Evolutionary conservation across 768 basidiomycete species (phyloP), one percentile per base, ranked within the genome.

Genomic region (Kwoniella bestiolae): DNA sequence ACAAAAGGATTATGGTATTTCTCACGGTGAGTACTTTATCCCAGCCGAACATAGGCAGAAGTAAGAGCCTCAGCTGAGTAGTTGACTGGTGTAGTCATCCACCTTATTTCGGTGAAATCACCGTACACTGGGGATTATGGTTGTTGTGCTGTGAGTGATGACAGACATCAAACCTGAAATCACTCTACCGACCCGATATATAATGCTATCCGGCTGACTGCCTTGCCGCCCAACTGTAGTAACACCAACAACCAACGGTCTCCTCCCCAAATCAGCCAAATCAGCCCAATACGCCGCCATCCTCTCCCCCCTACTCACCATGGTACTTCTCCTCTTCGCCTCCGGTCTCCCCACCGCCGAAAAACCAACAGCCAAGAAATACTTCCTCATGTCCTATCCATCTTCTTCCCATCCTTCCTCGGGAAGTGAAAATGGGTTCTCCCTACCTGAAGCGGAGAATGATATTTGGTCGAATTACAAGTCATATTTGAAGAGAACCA

Each of bases 291-390:
- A 86, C 70, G 88, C 84, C 21, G 79, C 87, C 4, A 82, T 89
- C 56, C 81, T 86, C 21, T 86, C 87, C 0, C 89, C 89, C 0
- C 79, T 90, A 23, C 86, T 90, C 79, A 90, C 89, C 3, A 83
- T 86, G 66, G 55, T 74, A 16, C 62, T 89, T 11, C 66, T 80
- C 5, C 84, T 90, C 82, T 89, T 89, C 80, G 86, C 83, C 5
- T 88, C 87, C 11, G 89, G 89, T 8, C 73, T 90, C n/a, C 89
- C 88, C 0, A 86, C 87, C 0, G 87, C 87, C 4, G 88, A 89
- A 77, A 88, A 88, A 76, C 87, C 87, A 2, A 84, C 85, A 44
- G 88, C 87, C 0, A 85, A 85, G 72, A 83, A 83, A 66, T 88
- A 84, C 74, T 89, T 84, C 79, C 80, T 87, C 32, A 81, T 87